Evolutionary conservation across 2,329 filamentous ascomycete species (phyloP), one percentile per base, ranked within the genome.

Genomic region (Xylaria sp.): DNA sequence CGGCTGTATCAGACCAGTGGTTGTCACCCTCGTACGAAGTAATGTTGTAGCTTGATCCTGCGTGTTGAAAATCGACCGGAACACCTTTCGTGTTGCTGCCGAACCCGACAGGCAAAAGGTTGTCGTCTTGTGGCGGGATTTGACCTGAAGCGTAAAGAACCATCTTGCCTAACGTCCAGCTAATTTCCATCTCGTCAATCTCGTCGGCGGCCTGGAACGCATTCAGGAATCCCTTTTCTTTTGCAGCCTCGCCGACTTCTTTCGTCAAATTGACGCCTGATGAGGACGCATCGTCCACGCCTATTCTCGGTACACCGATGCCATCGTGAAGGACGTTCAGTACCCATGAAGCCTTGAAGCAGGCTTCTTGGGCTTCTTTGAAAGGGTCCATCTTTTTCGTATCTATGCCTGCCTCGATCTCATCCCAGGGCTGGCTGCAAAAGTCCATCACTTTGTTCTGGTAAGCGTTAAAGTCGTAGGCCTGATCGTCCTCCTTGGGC

Each of bases 261-360:
- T 90, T 88, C 1, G 91, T 92, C 8, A 85, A 82, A 70, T 96
- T 96, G 60, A 84, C 79, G 11, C 76, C 77, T 0, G 80, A 30
- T 30, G 23, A 30, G 23, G 23, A 69, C 0, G 81, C 79, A 18
- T 84, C 78, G 67, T 96, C 93, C 11, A 96, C 75, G 0, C 90
- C 91, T 4, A 94, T 80, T 54, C 92, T 84, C 4, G 95, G 95
- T 55, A 99, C 86, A 0, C 94, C 95, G 65, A 99, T 97, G 1
- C 94, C 94, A 63, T 97, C 91, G 69, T 99, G 93, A 3, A 99
- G 80, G 70, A 99, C 88, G 68, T 95, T 99, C 71, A 99, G 96
- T 50, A 99, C 79, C 94, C 95, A 99, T 4, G 91, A 94, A 0
- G 94, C 92, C 74, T 99, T 99, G 81, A 99, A 99, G 73, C 94